Base-by-base conservation (phyloP, 2,329 filamentous ascomycete genomes). In the Penicillium griseofulvum region DNA sequence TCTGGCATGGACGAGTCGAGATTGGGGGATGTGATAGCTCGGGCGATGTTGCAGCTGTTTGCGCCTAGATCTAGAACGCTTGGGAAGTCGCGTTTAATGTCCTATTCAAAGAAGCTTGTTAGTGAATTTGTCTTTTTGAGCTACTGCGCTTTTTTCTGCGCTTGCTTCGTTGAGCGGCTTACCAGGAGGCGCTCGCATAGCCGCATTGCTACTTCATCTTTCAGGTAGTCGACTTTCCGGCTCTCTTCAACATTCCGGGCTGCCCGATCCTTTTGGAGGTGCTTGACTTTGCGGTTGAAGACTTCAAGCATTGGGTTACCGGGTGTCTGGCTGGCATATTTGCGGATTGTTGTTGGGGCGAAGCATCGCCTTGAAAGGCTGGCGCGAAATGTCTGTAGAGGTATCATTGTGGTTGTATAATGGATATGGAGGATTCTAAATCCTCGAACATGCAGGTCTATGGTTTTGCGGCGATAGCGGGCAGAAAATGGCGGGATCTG, bases 11-110 rank as follows among this genome's bases (percentile, higher is more conserved):
- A 80, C 8, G 80, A 81, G 67, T 89, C 86, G 1, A 85, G 84
- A 68, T 90, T 85, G 81, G 60, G 86, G 79, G 47, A 80, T 64
- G 87, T 88, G 43, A 97, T 82, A 54, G 90, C 89, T 59, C 88
- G 86, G 19, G 92, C 92, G 58, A 99, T 86, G 74, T 97, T 96
- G 81, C 93, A 97, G 58, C 93, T 90, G 72, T 97, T 96, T 59
- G 94, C 93, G 59, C 94, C 94, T 31, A 97, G 86, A 73, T 99
- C 94, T 57, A 99, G 88, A 24, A 91, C 91, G 62, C 85, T 82
- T 42, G 88, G 84, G 66, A 96, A 97, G 54, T 86, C 81, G 31
- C 94, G 89, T 67, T 96, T 96, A 78, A 99, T 95, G 71, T 97
- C 92, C 89, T 65, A 37, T 42, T 36, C 31, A 36, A 4, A 10